Percentiles rank a stretch among this genome's conserved stretches.
Conservation (phyloP, 768 basidiomycete species). For the Mycena crocata region DNA sequence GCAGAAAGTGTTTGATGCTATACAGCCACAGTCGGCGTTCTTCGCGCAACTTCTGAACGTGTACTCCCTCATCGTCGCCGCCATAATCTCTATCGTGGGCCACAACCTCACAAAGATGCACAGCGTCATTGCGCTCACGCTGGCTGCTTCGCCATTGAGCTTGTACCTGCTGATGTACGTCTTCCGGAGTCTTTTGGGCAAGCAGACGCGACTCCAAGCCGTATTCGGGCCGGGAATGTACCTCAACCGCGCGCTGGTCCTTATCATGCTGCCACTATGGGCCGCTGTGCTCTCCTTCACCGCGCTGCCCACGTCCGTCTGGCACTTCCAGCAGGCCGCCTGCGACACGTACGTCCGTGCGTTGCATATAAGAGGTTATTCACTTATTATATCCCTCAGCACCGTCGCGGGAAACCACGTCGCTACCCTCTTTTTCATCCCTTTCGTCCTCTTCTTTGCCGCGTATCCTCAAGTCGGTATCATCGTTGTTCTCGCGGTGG, state of each 20-base stretch:
- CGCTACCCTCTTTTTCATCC: constrained; percentile 28
- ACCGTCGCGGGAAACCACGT: constrained; percentile 22
- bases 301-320: constrained; percentile 3
- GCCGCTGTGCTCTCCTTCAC: constrained; percentile 18
- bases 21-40: constrained; percentile 21
- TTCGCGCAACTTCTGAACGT: constrained; percentile 32
- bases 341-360: constrained; percentile 27
- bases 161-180: constrained; percentile 32
- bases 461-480: constrained; percentile 5
- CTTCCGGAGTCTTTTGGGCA: constrained; percentile 22
- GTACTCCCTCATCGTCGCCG: constrained; percentile 34
- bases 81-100: constrained; percentile 15
- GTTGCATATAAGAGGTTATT: background rate
- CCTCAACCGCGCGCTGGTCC: constrained; percentile 23
- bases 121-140: constrained; percentile 22
- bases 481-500: background rate
- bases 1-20: too few relatives aligned
- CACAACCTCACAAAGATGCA: constrained; percentile 32
- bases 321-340: constrained; percentile 30
- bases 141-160: constrained; percentile 33
- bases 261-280: constrained; percentile 30
- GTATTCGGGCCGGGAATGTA: constrained; percentile 28
- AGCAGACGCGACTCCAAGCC: constrained; percentile 16
- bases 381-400: background rate
- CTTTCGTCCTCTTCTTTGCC: constrained; percentile 28